These are phyloP conservation scores for Pythium biforme DNA, from an alignment of 352 stramenopile species.

Conservation along the genomic window DNA sequence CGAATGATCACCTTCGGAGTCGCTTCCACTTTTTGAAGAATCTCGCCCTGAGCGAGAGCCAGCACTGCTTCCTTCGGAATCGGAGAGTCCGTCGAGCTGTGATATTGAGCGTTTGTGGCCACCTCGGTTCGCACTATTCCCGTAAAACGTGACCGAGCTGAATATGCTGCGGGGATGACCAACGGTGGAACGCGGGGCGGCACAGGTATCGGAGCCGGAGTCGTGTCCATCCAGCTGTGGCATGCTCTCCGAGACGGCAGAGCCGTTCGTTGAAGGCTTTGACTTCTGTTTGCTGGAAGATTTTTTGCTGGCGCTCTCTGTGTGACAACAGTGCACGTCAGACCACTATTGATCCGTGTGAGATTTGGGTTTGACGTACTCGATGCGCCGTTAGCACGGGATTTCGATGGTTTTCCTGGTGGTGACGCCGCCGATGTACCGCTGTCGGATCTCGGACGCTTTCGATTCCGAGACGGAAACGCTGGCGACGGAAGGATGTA, in stretches of 20 bases:
- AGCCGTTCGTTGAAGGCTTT: slow-evolving; percentile 1
- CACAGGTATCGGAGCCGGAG: not conserved
- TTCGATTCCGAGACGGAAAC: slow-evolving; percentile 72
- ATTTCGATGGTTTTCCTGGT: slow-evolving; percentile 9
- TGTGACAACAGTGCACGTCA: not conserved
- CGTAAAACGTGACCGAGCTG: not conserved
- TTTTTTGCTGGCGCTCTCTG: slow-evolving; percentile 5
- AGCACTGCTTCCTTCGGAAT: slow-evolving; percentile 54
- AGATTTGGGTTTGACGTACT: slow-evolving; percentile 6
- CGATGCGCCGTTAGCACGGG: not conserved
- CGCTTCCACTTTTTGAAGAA: slow-evolving; percentile 40
- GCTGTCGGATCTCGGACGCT: slow-evolving; percentile 59
- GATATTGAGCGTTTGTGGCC: slow-evolving; percentile 5
- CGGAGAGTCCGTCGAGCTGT: slow-evolving; percentile 61
- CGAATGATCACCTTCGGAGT: slow-evolving; percentile 34
- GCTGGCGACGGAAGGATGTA: slow-evolving; percentile 68
- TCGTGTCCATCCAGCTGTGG: slow-evolving; percentile 19
- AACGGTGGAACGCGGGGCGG: not conserved
- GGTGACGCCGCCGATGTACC: slow-evolving; percentile 5
- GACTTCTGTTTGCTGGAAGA: not conserved
- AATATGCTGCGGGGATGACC: slow-evolving; percentile 10
- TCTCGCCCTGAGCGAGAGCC: slow-evolving; percentile 42
- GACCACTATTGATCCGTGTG: not conserved
- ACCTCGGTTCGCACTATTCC: not conserved
- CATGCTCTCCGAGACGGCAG: not conserved